Percentiles rank a stretch among this genome's conserved stretches.
These are phyloP conservation scores for Botrytis tulipae DNA, from an alignment of 2,329 filamentous ascomycete genomes.

Conservation along the genomic window DNA sequence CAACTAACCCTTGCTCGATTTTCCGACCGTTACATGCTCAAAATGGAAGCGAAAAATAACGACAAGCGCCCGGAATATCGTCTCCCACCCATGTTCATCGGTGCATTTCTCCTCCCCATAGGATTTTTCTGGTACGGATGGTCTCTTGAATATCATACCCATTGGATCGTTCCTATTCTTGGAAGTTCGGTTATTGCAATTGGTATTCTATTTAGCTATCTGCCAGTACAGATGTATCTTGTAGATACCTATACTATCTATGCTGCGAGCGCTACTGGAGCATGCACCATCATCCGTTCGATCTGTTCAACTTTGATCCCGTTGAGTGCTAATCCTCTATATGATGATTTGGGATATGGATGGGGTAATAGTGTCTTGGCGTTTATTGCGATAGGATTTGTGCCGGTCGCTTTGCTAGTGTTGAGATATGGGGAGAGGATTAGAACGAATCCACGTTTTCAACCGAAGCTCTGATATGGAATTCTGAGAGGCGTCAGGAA, in stretches of 20 bases:
- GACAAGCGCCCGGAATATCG: conserved; percentile 40
- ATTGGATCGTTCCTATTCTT: conserved; percentile 57
- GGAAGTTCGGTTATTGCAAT: conserved; percentile 49
- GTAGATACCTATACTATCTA: conserved; percentile 46
- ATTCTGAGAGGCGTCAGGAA: neutral
- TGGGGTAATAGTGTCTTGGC: conserved; percentile 13
- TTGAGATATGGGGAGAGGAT: conserved; percentile 15
- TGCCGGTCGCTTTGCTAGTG: neutral
- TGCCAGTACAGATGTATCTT: conserved; percentile 43
- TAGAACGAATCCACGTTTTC: conserved; percentile 10
- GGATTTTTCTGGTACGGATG: conserved; percentile 58
- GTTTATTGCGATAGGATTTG: conserved; percentile 7
- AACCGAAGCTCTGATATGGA: neutral
- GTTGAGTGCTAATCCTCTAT: neutral
- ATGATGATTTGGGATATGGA: neutral
- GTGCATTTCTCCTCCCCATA: conserved; percentile 52
- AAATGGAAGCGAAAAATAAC: conserved; percentile 41
- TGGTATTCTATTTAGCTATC: conserved; percentile 46
- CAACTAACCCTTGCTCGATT: neutral
- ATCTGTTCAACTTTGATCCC: neutral
- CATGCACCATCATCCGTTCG: conserved; percentile 1
- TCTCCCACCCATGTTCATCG: conserved; percentile 50
- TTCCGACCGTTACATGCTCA: conserved; percentile 5
- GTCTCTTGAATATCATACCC: conserved; percentile 52
- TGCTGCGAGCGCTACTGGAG: neutral